These are phyloP conservation scores for Piloderma croceum DNA, from an alignment of 768 basidiomycete species.

Conservation along the genomic window DNA sequence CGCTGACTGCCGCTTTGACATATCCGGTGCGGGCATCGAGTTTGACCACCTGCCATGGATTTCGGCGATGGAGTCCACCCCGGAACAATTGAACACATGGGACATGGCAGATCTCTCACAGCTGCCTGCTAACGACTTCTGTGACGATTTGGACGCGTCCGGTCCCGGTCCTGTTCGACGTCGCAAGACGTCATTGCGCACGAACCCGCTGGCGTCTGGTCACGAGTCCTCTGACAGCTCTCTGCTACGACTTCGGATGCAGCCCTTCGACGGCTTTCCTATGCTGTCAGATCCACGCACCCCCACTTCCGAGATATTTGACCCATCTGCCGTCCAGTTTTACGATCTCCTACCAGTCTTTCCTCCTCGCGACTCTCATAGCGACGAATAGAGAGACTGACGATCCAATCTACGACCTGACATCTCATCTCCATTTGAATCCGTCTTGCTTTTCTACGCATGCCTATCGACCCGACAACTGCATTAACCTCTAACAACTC, in stretches of 20 bases:
- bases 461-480: no score
- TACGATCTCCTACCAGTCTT: slow-evolving; percentile 60
- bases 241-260: slow-evolving; percentile 12
- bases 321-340: slow-evolving; percentile 46
- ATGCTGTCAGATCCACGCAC: no score
- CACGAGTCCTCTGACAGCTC: slow-evolving; percentile 25
- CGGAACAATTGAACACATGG: slow-evolving; percentile 36
- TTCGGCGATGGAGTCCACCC: slow-evolving; percentile 45
- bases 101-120: slow-evolving; percentile 68
- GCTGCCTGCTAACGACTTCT: slow-evolving; percentile 26
- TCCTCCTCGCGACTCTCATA: slow-evolving; percentile 25
- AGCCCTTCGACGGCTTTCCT: slow-evolving; percentile 31
- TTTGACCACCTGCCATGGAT: slow-evolving; percentile 72
- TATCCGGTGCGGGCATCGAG: slow-evolving; percentile 27
- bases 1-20: slow-evolving; percentile 35
- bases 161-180: slow-evolving; percentile 54
- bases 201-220: slow-evolving; percentile 37
- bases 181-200: slow-evolving; percentile 48
- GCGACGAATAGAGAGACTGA: no score
- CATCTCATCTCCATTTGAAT: slow-evolving; percentile 28
- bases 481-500: no score
- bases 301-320: no score
- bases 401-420: no score
- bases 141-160: slow-evolving; percentile 20
- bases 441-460: slow-evolving; percentile 15